Evolutionary conservation across 495 filamentous ascomycete genomes (phyloP), one percentile per base, ranked within the genome.

Genomic region (Neurospora terricola): DNA sequence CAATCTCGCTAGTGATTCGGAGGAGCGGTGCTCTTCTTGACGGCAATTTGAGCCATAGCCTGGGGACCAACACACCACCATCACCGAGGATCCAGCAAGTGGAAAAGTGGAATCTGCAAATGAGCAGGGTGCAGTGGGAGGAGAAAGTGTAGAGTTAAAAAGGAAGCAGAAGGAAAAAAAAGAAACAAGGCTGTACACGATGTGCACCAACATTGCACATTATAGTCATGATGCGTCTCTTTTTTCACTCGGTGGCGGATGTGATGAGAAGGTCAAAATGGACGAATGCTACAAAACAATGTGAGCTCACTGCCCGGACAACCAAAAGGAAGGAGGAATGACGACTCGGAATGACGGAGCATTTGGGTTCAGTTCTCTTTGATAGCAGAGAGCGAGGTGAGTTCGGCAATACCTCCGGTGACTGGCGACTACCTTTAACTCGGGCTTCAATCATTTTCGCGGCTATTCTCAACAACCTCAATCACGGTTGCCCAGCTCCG

Each of bases 1-100:
- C 81, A 82, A 82, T 82, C 73, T 82, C 81, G 81, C 81, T 82
- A 82, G 80, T 73, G 80, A 75, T 77, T 78, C 75, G 77, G 76
- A 72, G 76, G 70, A 75, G 62, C 72, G 75, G 68, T 77, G 76
- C 73, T 77, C 75, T 76, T 72, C 36, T 70, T 54, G 76, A 75
- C 70, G 42, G 73, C 76, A 82, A 81, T 80, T 82, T 81, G 77
- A 69, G 54, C 27, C 27, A 66, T 18, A 34, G 54, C 48, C 74
- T 72, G 48, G 30, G 34, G 42, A 16, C 38, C 34, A 66, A 71
- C 69, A 72, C 66, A 37, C 38, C 42, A 37, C 45, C 48, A 68
- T 36, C 43, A 30, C 30, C n/a, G 40, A 38, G 38, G 34, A 69
- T 21, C 70, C 40, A 39, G 70, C 39, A 66, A 70, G 6, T 34